Evolutionary conservation across 176 grass and related monocot species (phyloP).

Genomic region (Oryza glaberrima): DNA sequence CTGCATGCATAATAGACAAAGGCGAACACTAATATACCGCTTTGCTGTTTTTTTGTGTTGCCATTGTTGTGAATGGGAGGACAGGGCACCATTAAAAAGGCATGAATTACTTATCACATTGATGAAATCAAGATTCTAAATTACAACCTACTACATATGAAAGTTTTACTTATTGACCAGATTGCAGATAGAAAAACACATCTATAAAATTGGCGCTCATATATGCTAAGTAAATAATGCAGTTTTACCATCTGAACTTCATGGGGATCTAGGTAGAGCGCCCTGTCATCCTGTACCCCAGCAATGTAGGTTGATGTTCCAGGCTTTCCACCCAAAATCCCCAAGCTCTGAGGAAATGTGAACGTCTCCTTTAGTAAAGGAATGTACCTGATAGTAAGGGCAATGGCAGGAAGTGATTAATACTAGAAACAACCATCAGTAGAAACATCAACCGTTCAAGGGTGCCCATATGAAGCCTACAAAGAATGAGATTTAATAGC

Average conservation of each 20-base stretch:
- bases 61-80: conserved; percentile 12
- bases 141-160: conserved; percentile 16
- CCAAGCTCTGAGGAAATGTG: conserved; percentile 95
- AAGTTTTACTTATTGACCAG: conserved; percentile 17
- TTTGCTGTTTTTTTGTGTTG: background rate
- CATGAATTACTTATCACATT: background rate
- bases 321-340: conserved; percentile 97
- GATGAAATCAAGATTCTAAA: background rate
- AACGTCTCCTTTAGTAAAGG: conserved; percentile 92
- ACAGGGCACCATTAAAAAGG: background rate
- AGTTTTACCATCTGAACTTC: conserved; percentile 76
- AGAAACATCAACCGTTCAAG: conserved; percentile 30
- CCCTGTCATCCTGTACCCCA: conserved; percentile 93
- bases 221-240: conserved; percentile 13
- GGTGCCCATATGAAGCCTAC: background rate
- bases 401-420: conserved; percentile 11
- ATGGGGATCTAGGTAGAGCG: conserved; percentile 93
- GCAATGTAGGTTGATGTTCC: conserved; percentile 93
- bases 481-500: conserved; percentile 16
- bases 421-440: background rate
- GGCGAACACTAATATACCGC: background rate
- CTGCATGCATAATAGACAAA: background rate
- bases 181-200: conserved; percentile 28
- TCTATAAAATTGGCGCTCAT: background rate
- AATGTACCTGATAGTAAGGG: conserved; percentile 69